phyloP scores from a whole-genome alignment of 495 filamentous ascomycete species.

The Xylona heveae region DNA sequence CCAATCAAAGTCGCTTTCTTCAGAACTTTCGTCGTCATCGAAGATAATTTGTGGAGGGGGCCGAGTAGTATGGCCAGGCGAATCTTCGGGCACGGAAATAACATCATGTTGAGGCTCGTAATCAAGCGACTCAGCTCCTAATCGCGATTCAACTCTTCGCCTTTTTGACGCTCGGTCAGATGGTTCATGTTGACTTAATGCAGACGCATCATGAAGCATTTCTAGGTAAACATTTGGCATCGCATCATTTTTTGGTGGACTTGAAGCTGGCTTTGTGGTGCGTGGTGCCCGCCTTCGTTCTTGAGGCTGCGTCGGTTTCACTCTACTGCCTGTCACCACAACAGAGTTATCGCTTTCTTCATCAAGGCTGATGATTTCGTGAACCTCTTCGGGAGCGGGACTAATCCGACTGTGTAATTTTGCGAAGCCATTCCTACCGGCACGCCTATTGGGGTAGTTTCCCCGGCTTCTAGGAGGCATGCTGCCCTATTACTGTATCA shows the following conservation, averaged over 20 bases:
- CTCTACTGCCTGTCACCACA: not conserved
- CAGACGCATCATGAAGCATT: constrained; percentile 38
- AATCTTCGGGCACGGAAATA: too few species aligned
- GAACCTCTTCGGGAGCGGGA: not conserved
- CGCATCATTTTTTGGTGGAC: not conserved
- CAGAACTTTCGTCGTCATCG: constrained; percentile 15
- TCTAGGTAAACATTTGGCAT: constrained; percentile 37
- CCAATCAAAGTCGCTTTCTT: constrained; percentile 47
- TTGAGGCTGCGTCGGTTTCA: not conserved
- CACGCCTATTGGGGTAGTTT: not conserved
- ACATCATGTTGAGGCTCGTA: too few species aligned
- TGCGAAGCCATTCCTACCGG: not conserved
- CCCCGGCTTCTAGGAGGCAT: not conserved
- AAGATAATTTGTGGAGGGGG: constrained; percentile 3
- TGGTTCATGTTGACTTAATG: constrained; percentile 8
- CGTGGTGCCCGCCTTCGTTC: too few species aligned
- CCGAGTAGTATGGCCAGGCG: constrained; percentile 1
- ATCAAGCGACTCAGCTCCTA: constrained; percentile 9
- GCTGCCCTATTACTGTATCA: too few species aligned
- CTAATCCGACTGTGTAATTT: not conserved
- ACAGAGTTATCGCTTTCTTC: not conserved
- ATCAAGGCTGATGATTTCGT: not conserved
- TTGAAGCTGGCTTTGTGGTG: not conserved
- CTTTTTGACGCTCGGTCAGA: constrained; percentile 22
- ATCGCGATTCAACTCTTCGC: constrained; percentile 19